Conservation (phyloP, 768 basidiomycete genomes). For the Nevesoporus exiguus region DNA sequence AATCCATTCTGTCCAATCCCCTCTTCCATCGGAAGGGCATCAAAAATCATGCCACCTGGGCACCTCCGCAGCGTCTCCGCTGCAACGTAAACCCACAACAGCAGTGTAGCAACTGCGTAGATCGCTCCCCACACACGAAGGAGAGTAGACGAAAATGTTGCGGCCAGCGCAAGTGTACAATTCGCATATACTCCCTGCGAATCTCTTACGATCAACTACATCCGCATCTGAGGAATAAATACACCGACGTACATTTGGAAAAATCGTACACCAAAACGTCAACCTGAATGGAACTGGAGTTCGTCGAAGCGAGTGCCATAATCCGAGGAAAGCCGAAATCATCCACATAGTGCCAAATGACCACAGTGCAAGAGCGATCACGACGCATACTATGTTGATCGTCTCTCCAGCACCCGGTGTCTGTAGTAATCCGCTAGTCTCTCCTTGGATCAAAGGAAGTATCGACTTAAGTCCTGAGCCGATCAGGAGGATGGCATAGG, state of each 20-base stretch:
- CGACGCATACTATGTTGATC: conserved; percentile 46
- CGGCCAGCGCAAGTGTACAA: conserved; percentile 51
- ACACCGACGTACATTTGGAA: conserved; percentile 54
- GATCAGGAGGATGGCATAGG: conserved; percentile 53
- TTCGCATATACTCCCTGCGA: conserved; percentile 63
- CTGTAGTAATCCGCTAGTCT: conserved; percentile 35
- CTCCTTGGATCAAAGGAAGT: conserved; percentile 34
- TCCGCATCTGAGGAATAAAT: background rate
- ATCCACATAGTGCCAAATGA: conserved; percentile 62
- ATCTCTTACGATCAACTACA: background rate
- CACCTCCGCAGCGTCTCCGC: conserved; percentile 38
- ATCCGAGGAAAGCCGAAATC: conserved; percentile 49
- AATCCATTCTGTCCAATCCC: conserved; percentile 13
- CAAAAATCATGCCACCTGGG: conserved; percentile 39
- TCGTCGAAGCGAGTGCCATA: conserved; percentile 41
- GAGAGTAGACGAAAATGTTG: conserved; percentile 48
- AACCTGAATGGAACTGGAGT: conserved; percentile 49
- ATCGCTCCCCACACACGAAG: conserved; percentile 58
- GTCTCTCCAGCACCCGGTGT: conserved; percentile 34
- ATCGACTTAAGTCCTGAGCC: conserved; percentile 44
- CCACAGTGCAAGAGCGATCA: conserved; percentile 55
- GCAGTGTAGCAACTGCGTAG: conserved; percentile 47
- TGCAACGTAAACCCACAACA: conserved; percentile 52
- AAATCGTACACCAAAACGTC: conserved; percentile 66
- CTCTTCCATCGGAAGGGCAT: conserved; percentile 40